A percentile compares a stretch with the other conserved stretches of the same genome.
phyloP scores from a whole-genome alignment of 768 basidiomycete species.

The Trametes gibbosa region DNA sequence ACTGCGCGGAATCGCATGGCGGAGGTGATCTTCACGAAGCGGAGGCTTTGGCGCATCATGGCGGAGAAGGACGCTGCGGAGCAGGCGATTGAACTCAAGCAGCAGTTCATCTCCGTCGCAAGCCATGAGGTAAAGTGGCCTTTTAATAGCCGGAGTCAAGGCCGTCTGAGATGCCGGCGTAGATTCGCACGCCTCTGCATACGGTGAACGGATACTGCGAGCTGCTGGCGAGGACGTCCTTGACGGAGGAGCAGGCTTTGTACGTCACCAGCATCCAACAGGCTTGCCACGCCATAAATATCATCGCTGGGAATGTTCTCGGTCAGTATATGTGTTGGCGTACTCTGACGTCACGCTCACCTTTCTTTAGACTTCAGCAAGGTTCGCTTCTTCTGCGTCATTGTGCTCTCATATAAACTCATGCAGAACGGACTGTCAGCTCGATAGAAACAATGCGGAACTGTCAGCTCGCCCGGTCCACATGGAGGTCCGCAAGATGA shows the following conservation, averaged over 20 bases:
- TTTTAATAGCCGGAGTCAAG: background rate
- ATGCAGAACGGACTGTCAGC: conserved; percentile 6
- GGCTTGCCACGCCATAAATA: conserved; percentile 31
- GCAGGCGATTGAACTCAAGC: conserved; percentile 30
- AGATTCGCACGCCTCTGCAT: conserved; percentile 31
- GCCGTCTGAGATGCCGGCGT: background rate
- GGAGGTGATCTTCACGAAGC: conserved; percentile 29
- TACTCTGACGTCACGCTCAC: background rate
- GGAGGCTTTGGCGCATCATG: conserved; percentile 30
- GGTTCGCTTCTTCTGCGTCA: conserved; percentile 12
- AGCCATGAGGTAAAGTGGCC: conserved; percentile 27
- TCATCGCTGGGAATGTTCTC: conserved; percentile 31
- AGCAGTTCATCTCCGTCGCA: conserved; percentile 31
- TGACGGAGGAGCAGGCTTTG: conserved; percentile 27
- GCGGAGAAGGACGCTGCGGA: conserved; percentile 33
- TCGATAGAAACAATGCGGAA: conserved; percentile 29
- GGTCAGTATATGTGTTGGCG: conserved; percentile 13
- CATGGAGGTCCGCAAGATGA: conserved; percentile 27
- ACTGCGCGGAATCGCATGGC: conserved; percentile 29
- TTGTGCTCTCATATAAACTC: background rate
- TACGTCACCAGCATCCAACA: conserved; percentile 31
- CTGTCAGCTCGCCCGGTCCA: conserved; percentile 28
- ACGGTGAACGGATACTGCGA: conserved; percentile 32
- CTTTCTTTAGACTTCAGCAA: conserved; percentile 28
- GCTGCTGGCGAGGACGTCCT: conserved; percentile 23